phyloP scores from a whole-genome alignment of 1,139 yeast species.

The Saccharomyces hybrid region DNA sequence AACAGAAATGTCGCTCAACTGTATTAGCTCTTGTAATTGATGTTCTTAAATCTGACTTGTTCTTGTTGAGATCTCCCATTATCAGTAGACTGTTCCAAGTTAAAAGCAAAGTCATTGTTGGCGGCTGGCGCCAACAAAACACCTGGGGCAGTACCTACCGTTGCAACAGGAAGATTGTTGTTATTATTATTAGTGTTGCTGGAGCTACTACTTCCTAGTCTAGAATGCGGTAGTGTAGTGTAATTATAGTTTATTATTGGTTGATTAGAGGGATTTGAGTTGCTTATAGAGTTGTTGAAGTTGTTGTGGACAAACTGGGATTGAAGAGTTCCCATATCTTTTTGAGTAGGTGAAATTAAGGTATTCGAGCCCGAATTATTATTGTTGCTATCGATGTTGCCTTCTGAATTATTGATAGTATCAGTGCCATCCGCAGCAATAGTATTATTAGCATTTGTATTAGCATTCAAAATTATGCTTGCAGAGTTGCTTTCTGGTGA shows the following conservation, averaged over 20 bases:
- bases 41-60: constrained; percentile 7
- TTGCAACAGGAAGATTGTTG: neutral
- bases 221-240: neutral
- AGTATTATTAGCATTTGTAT: constrained; percentile 51
- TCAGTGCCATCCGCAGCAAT: neutral
- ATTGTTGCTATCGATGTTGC: constrained; percentile 38
- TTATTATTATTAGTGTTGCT: neutral
- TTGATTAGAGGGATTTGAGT: neutral
- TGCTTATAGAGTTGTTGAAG: neutral
- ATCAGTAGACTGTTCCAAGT: neutral
- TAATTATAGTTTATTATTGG: neutral
- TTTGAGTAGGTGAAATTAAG: neutral
- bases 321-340: neutral
- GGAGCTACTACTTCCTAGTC: neutral
- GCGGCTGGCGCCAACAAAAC: neutral
- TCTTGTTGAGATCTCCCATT: constrained; percentile 3
- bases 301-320: neutral
- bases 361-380: neutral
- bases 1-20: neutral
- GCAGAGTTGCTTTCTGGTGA: neutral
- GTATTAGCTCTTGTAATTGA: constrained; percentile 7
- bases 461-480: constrained; percentile 14
- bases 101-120: neutral
- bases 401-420: neutral
- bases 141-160: neutral